Evolutionary conservation across 805 yeast genomes (phyloP), one percentile per base, ranked within the genome.

Genomic region (Sporopachydermia lactativora): DNA sequence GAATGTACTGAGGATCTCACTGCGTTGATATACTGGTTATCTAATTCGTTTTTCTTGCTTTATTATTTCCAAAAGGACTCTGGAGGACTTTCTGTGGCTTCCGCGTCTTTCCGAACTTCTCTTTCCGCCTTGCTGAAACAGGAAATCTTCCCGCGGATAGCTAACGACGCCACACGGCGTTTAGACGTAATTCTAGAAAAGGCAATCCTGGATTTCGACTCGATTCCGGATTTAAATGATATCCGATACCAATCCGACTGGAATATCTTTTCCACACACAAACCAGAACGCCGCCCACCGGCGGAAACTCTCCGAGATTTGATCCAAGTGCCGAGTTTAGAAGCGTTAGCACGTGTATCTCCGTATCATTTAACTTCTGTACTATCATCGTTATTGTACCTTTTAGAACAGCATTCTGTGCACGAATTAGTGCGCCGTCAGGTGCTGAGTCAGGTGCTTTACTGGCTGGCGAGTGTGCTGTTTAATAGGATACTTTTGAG

Each of bases 341-440:
- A 73, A 38, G 81, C 82, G 43, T 80, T 84, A 52, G 76, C 81
- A 69, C 77, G 75, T 53, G 95, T 96, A 3, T 84, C 96, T 0
- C 98, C 98, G 0, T 65, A 88, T 41, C 77, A 75, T 49, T 70
- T 88, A 41, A 75, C 88, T 17, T 94, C 92, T 50, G 80, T 88
- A 1, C 67, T 92, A 44, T 94, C 95, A 19, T 95, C 97, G 0
- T 66, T 94, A 41, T 68, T 85, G 36, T 85, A 88, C 51, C 89
- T 92, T 2, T 66, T 88, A 51, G 85, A 81, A 42, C 60, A 89
- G 34, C 94, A 82, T 56, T 73, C 78, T 47, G 81, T 85, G 4
- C 89, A 82, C 52, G 81, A 85, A 4, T 62, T 83, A 15, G 64
- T 84, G n/a, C 73, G 74, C 42, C 78, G 80, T 45, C 94, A 86